phyloP scores from a whole-genome alignment of 495 filamentous ascomycete species.

The Rostrohypoxylon terebratum region DNA sequence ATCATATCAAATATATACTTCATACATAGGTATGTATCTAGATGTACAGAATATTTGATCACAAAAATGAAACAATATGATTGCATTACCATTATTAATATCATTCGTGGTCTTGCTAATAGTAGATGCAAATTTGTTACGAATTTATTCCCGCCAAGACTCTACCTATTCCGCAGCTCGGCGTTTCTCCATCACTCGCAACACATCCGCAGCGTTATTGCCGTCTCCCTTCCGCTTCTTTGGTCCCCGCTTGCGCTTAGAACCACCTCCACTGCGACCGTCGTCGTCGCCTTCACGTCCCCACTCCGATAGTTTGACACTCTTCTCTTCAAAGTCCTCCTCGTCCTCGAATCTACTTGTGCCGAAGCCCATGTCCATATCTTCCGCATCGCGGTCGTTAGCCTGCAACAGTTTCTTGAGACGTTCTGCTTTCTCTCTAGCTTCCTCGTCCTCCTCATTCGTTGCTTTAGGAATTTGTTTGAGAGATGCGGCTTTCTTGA shows the following conservation, averaged over 20 bases:
- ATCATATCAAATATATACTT: not conserved
- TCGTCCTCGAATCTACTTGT: conserved; percentile 83
- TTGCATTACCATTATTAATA: not conserved
- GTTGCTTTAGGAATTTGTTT: conserved; percentile 61
- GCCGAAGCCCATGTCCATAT: conserved; percentile 95
- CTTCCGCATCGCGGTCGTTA: conserved; percentile 84
- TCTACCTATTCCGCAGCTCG: conserved; percentile 39
- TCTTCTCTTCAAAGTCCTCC: conserved; percentile 71
- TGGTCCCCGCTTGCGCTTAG: conserved; percentile 80
- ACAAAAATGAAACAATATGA: not conserved
- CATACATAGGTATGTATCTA: too few relatives aligned
- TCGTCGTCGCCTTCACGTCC: conserved; percentile 66
- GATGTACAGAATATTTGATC: not conserved
- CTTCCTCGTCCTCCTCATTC: conserved; percentile 57
- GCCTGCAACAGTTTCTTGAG: conserved; percentile 80
- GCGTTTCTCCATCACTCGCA: conserved; percentile 80
- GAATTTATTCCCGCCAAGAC: not conserved
- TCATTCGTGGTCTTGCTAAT: not conserved
- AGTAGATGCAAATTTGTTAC: not conserved
- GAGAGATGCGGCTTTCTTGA: conserved; percentile 84
- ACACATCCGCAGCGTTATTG: conserved; percentile 82
- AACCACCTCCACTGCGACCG: conserved; percentile 58
- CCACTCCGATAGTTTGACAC: conserved; percentile 76
- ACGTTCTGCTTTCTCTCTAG: conserved; percentile 67
- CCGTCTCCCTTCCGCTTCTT: conserved; percentile 91